Conservation (phyloP, 192 early-diverging fungal genomes). For the Coemansia sp. region DNA sequence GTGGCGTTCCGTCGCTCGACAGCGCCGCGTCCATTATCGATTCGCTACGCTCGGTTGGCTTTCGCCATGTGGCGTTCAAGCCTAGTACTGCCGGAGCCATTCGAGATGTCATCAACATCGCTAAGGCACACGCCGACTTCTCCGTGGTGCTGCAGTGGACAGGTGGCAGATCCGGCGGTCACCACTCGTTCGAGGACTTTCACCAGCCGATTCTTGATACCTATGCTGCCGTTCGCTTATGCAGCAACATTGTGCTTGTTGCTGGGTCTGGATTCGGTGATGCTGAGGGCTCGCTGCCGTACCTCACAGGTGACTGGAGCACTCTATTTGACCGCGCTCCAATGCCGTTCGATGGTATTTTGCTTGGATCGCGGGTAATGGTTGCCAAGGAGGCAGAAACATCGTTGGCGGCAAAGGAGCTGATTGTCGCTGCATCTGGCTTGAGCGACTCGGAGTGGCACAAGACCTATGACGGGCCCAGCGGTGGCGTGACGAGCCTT, state of each 20-base stretch:
- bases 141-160: conserved; percentile 96
- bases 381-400: conserved; percentile 86
- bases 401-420: conserved; percentile 70
- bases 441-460: conserved; percentile 81
- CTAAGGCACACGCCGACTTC: conserved; percentile 78
- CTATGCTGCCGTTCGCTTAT: conserved; percentile 69
- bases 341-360: conserved; percentile 94
- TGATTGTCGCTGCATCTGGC: conserved; percentile 83
- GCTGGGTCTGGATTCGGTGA: conserved; percentile 94
- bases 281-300: conserved; percentile 80
- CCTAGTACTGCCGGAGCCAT: conserved; percentile 78
- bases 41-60: conserved; percentile 72
- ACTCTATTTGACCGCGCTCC: conserved; percentile 74
- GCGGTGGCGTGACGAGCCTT: conserved; percentile 81
- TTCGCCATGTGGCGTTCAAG: conserved; percentile 85
- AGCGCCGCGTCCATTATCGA: conserved; percentile 79
- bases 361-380: conserved; percentile 93
- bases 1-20: conserved; percentile 86
- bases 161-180: conserved; percentile 95
- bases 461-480: conserved; percentile 73
- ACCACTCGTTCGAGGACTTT: conserved; percentile 97
- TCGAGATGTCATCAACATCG: conserved; percentile 82
- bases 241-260: conserved; percentile 82
- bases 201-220: conserved; percentile 82
- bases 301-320: conserved; percentile 93